Evolutionary conservation across 805 yeast species (phyloP).

Genomic region (Saturnispora besseyi): DNA sequence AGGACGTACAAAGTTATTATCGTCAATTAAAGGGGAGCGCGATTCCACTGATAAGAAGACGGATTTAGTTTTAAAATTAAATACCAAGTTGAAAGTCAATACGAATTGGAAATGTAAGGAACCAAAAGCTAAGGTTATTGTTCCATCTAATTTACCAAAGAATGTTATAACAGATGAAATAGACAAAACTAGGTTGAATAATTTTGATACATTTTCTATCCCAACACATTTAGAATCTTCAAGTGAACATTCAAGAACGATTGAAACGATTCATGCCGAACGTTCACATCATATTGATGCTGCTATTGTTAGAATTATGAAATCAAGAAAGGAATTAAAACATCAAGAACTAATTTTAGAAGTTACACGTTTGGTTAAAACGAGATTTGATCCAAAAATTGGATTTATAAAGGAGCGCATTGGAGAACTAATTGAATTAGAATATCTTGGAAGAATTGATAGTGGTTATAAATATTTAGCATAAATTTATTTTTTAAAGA

Average conservation of each 20-base stretch:
- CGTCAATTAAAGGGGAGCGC: background rate
- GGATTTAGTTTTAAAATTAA: background rate
- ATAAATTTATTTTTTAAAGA: background rate
- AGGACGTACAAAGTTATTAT: conserved; percentile 19
- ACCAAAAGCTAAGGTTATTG: conserved; percentile 3
- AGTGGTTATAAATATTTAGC: conserved; percentile 65
- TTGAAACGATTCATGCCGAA: conserved; percentile 50
- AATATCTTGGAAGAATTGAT: conserved; percentile 66
- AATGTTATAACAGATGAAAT: background rate
- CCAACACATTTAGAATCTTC: conserved; percentile 39
- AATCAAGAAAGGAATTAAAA: conserved; percentile 49
- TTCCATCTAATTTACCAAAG: conserved; percentile 7
- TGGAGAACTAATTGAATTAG: conserved; percentile 70
- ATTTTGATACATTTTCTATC: background rate
- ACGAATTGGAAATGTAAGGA: conserved; percentile 7
- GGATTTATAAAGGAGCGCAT: conserved; percentile 60
- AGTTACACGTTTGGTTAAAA: conserved; percentile 33
- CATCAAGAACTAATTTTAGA: conserved; percentile 65
- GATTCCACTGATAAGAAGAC: background rate
- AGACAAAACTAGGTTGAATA: background rate
- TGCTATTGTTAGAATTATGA: conserved; percentile 83
- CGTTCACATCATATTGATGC: conserved; percentile 70
- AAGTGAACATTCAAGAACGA: conserved; percentile 43
- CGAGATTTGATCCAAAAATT: conserved; percentile 63
- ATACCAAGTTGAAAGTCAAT: background rate